Base-by-base conservation (phyloP, 2,329 filamentous ascomycete species). In the Ophiocordyceps camponoti-leonardi region DNA sequence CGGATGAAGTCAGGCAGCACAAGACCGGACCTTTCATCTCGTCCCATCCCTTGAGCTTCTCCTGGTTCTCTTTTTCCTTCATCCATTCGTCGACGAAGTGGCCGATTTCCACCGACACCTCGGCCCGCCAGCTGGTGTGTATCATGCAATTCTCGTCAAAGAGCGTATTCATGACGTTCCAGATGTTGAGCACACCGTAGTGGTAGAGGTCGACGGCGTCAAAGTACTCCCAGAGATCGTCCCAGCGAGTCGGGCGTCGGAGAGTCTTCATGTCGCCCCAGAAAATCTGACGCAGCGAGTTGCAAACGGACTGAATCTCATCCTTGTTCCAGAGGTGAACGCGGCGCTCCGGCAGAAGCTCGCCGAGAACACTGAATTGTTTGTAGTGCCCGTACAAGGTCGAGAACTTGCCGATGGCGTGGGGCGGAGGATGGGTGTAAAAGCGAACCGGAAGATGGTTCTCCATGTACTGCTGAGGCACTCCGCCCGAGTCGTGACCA, bases 181-280 rank as follows among this genome's bases (percentile, higher is more conserved):
- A 70, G 13, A 73, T 56, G 49, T 75, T 75, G 48, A 65, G 56
- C 0, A 65, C 66, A 8, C 71, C 71, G 13, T 63, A 58, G 33
- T 60, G 43, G 53, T 69, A 74, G 26, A 75, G 56, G 44, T 74
- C 71, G 11, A 54, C 47, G 1, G 63, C 60, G 49, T 74, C 71
- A 43, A 69, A 75, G 50, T 67, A 73, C 2, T 55, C 51, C 57
- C 66, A 72, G 20, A 74, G 54, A 23, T 68, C 64, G 33, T 61
- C 59, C 55, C 62, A 68, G 49, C 46, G 56, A 26, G 54, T 16
- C 2, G 57, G 60, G 19, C 53, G 41, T 19, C 45, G 49, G 55
- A 68, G 61, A 1, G 33, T 31, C 47, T 55, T 60, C 56, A 70
- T 60, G 12, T 53, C 45, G 1, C 56, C 44, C 61, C 61, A 66